Percentiles rank a stretch among this genome's conserved stretches.
phyloP scores from a whole-genome alignment of 805 yeast species.

The Starmerella vaccinii region DNA sequence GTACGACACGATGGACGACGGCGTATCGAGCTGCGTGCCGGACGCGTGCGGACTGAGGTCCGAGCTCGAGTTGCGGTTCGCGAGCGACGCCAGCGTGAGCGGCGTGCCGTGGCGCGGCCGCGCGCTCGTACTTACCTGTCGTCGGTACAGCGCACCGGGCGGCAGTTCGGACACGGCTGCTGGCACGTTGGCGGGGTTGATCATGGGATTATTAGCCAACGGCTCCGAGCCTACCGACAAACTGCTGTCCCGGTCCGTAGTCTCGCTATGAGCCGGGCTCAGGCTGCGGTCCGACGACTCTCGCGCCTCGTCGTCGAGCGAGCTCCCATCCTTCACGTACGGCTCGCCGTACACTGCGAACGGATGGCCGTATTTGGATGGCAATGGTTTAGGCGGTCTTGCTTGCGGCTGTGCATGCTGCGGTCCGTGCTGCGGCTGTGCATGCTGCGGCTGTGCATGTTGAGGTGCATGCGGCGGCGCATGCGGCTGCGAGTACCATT shows the following conservation, averaged over 20 bases:
- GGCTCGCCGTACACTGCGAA: background rate
- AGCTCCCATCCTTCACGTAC: background rate
- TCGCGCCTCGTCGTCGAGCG: background rate
- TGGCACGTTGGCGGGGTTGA: background rate
- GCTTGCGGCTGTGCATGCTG: background rate
- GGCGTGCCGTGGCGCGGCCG: conserved; percentile 1
- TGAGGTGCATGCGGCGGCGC: too few relatives aligned
- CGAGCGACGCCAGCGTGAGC: background rate
- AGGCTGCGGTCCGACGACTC: background rate
- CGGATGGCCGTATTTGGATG: background rate
- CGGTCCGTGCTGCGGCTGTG: background rate
- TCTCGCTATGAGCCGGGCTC: background rate
- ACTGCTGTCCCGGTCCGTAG: background rate
- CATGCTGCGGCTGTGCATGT: too few relatives aligned
- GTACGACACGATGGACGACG: background rate
- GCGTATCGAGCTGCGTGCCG: background rate
- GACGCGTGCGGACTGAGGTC: conserved; percentile 11
- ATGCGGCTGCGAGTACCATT: background rate
- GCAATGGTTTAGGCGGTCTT: background rate
- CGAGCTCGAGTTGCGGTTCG: conserved; percentile 3
- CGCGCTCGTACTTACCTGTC: conserved; percentile 1
- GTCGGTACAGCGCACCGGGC: background rate
- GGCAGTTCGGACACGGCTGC: conserved; percentile 5
- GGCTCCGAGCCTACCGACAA: background rate
- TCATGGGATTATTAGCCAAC: too few relatives aligned